Percentiles rank a stretch among this genome's conserved stretches.
These are phyloP conservation scores for Hypoxylon sp. DNA, from an alignment of 2,329 filamentous ascomycete genomes.

Conservation along the genomic window DNA sequence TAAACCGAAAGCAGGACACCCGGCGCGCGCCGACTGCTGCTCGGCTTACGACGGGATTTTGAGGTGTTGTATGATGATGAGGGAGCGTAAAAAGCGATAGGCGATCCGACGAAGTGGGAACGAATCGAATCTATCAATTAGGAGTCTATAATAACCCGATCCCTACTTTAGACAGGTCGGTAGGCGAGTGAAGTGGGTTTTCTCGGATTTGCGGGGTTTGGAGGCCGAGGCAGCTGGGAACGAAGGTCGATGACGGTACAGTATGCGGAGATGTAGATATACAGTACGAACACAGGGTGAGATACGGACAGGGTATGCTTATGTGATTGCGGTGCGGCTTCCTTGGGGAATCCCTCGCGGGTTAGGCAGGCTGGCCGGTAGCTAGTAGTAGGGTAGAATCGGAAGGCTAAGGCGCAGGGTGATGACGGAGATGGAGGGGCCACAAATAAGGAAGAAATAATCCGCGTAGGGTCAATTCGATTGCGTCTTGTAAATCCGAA, in stretches of 20 bases:
- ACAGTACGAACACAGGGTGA: constrained; percentile 26
- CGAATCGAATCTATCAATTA: constrained; percentile 39
- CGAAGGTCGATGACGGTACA: constrained; percentile 26
- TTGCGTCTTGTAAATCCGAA: constrained; percentile 20
- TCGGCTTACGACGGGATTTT: constrained; percentile 57
- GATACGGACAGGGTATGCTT: constrained; percentile 9
- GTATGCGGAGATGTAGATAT: constrained; percentile 22
- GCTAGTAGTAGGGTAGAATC: constrained; percentile 24
- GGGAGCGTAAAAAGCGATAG: constrained; percentile 36
- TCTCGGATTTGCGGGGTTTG: constrained; percentile 44
- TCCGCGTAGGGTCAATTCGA: constrained; percentile 25
- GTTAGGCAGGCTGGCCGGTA: constrained; percentile 6
- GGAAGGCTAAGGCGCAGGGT: constrained; percentile 19
- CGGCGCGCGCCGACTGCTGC: constrained; percentile 43
- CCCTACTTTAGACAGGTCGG: constrained; percentile 36
- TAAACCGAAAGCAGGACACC: constrained; percentile 33
- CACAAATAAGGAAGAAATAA: constrained; percentile 26
- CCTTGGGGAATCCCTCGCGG: constrained; percentile 14
- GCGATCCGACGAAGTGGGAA: constrained; percentile 40
- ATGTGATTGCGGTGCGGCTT: constrained; percentile 23
- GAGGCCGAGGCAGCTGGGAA: constrained; percentile 39
- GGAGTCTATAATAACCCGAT: constrained; percentile 40
- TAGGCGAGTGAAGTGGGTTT: constrained; percentile 40
- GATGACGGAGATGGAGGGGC: constrained; percentile 22
- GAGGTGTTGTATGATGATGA: constrained; percentile 50